These are phyloP conservation scores for Diaporthe ilicicola DNA, from an alignment of 2,329 filamentous ascomycete species.

Conservation along the genomic window DNA sequence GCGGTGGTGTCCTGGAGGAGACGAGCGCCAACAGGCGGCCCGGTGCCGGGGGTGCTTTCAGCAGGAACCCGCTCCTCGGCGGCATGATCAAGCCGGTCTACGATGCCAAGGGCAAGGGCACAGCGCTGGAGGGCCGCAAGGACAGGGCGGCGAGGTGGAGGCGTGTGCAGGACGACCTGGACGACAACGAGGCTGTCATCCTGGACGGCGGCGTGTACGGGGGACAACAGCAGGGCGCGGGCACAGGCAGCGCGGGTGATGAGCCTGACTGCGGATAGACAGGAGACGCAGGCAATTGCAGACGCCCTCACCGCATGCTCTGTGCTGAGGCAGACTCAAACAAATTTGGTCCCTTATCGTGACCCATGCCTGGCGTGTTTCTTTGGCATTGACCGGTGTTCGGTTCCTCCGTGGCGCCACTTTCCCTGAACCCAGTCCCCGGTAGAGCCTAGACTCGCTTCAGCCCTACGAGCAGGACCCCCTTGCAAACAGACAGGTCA, in stretches of 20 bases:
- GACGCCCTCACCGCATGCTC: neutral
- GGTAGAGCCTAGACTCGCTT: neutral
- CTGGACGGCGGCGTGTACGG: slow-evolving; percentile 65
- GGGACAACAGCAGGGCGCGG: slow-evolving; percentile 37
- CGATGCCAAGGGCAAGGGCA: slow-evolving; percentile 61
- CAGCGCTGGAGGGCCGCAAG: slow-evolving; percentile 51
- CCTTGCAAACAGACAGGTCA: slow-evolving; percentile 10
- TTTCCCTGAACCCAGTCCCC: neutral
- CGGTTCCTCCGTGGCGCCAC: neutral
- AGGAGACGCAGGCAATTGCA: neutral
- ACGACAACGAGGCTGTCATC: slow-evolving; percentile 67
- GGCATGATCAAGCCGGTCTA: slow-evolving; percentile 72
- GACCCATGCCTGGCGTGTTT: neutral
- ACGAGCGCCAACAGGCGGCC: slow-evolving; percentile 45
- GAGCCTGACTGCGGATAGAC: slow-evolving; percentile 51
- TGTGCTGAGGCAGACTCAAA: neutral
- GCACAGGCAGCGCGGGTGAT: slow-evolving; percentile 38
- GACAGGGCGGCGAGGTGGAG: slow-evolving; percentile 60
- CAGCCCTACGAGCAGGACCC: slow-evolving; percentile 19
- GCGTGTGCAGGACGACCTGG: slow-evolving; percentile 67
- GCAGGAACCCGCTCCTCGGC: slow-evolving; percentile 72
- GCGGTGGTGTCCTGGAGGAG: slow-evolving; percentile 45
- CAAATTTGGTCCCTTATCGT: neutral
- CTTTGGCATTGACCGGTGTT: neutral
- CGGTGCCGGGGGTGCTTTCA: slow-evolving; percentile 67